phyloP scores from a whole-genome alignment of 2,329 filamentous ascomycete genomes.

The Pestalotiopsis sp. region DNA sequence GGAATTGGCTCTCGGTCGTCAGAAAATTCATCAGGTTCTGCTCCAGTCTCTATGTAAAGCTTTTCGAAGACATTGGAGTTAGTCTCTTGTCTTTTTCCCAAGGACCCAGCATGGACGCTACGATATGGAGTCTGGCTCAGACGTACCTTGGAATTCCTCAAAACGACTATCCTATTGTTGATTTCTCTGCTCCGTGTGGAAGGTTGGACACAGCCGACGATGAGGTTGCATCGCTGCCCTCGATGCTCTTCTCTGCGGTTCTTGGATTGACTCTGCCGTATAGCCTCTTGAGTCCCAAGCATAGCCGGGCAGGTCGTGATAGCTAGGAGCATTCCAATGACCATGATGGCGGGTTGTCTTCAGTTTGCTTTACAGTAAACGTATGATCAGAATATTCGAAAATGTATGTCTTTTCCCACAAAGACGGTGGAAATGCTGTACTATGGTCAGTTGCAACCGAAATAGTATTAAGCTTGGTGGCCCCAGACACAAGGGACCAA shows the following conservation, averaged over 20 bases:
- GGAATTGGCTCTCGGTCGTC: conserved; percentile 26
- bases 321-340: conserved; percentile 43
- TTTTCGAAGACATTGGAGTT: conserved; percentile 17
- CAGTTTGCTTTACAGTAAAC: neutral
- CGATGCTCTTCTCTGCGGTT: conserved; percentile 52
- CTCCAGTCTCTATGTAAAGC: conserved; percentile 50
- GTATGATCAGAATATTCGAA: neutral
- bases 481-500: neutral
- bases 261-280: conserved; percentile 51
- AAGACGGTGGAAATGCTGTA: neutral
- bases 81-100: neutral
- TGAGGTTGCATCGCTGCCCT: conserved; percentile 48
- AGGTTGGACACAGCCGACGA: conserved; percentile 46
- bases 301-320: conserved; percentile 45
- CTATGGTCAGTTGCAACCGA: neutral
- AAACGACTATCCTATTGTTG: conserved; percentile 44
- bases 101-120: too few species aligned
- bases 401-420: neutral
- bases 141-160: conserved; percentile 45
- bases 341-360: conserved; percentile 32
- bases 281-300: conserved; percentile 50
- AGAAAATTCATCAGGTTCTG: conserved; percentile 25
- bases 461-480: neutral
- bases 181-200: conserved; percentile 46
- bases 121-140: neutral